These are phyloP conservation scores for Fusarium illudens DNA, from an alignment of 2,329 filamentous ascomycete genomes.

Conservation along the genomic window DNA sequence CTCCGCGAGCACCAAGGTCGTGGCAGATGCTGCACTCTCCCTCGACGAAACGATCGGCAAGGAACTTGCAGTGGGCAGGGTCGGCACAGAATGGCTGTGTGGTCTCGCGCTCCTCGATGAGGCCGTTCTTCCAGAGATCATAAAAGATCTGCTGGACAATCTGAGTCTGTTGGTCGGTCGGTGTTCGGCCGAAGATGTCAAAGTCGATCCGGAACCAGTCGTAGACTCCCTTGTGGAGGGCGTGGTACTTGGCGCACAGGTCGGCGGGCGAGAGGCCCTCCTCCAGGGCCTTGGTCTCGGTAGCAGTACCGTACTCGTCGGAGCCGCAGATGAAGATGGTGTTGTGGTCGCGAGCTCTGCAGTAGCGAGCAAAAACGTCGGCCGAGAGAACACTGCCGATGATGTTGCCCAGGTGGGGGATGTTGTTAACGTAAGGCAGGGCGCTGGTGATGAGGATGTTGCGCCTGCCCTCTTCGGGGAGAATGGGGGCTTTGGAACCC, in stretches of 20 bases:
- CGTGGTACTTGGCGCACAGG: slow-evolving; percentile 92
- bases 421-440: slow-evolving; percentile 80
- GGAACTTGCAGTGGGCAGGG: slow-evolving; percentile 76
- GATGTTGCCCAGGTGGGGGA: slow-evolving; percentile 88
- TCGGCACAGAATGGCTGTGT: slow-evolving; percentile 83
- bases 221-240: slow-evolving; percentile 89
- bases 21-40: slow-evolving; percentile 79
- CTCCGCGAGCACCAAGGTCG: slow-evolving; percentile 75
- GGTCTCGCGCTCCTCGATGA: slow-evolving; percentile 84
- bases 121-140: slow-evolving; percentile 88
- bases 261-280: slow-evolving; percentile 83
- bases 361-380: slow-evolving; percentile 85
- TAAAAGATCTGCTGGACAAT: slow-evolving; percentile 93
- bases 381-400: slow-evolving; percentile 88
- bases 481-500: slow-evolving; percentile 53
- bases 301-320: slow-evolving; percentile 97
- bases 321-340: slow-evolving; percentile 85
- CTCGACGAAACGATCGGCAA: slow-evolving; percentile 88
- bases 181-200: slow-evolving; percentile 93
- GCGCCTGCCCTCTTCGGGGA: slow-evolving; percentile 76
- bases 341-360: slow-evolving; percentile 79
- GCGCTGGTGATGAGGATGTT: slow-evolving; percentile 93
- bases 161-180: slow-evolving; percentile 86
- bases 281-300: slow-evolving; percentile 93
- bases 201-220: slow-evolving; percentile 96